Evolutionary conservation across 2,329 filamentous ascomycete species (phyloP).

Genomic region (Fusarium nygamai): DNA sequence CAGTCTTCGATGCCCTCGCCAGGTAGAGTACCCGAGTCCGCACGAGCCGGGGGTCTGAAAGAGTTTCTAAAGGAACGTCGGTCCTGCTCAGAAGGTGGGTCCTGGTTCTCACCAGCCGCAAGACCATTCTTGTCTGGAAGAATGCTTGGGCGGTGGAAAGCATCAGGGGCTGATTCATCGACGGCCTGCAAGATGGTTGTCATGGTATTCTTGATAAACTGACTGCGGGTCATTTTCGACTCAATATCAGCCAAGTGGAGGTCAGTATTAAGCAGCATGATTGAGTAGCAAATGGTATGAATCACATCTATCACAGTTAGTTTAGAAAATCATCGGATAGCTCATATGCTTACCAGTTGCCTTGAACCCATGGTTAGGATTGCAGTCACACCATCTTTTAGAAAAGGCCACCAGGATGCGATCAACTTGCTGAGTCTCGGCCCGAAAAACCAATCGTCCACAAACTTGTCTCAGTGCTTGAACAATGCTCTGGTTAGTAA

Average conservation of each 20-base stretch:
- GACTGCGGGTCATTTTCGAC: constrained; percentile 92
- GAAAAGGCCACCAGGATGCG: constrained; percentile 92
- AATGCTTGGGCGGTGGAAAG: constrained; percentile 68
- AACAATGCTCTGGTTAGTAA: constrained; percentile 82
- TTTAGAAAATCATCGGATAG: constrained; percentile 3
- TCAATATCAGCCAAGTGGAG: constrained; percentile 95
- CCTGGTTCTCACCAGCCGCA: constrained; percentile 47
- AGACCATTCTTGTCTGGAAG: constrained; percentile 56
- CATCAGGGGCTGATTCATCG: constrained; percentile 74
- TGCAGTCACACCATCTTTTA: constrained; percentile 91
- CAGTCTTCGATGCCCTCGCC: constrained; percentile 59
- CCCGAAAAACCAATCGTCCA: constrained; percentile 81
- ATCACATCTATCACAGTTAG: constrained; percentile 77
- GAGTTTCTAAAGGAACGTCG: constrained; percentile 57
- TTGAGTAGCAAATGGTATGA: constrained; percentile 95
- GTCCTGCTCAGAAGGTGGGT: constrained; percentile 51
- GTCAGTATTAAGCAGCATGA: constrained; percentile 95
- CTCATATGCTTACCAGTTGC: constrained; percentile 70
- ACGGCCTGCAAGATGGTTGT: constrained; percentile 84
- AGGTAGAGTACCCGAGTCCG: constrained; percentile 53
- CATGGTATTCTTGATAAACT: constrained; percentile 97
- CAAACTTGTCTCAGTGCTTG: constrained; percentile 83
- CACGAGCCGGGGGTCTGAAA: constrained; percentile 60
- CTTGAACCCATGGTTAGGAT: constrained; percentile 93
- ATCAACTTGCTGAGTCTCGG: constrained; percentile 96